Evolutionary conservation across 768 basidiomycete species (phyloP), one percentile per base, ranked within the genome.

Genomic region (Pulveroboletus sp.): DNA sequence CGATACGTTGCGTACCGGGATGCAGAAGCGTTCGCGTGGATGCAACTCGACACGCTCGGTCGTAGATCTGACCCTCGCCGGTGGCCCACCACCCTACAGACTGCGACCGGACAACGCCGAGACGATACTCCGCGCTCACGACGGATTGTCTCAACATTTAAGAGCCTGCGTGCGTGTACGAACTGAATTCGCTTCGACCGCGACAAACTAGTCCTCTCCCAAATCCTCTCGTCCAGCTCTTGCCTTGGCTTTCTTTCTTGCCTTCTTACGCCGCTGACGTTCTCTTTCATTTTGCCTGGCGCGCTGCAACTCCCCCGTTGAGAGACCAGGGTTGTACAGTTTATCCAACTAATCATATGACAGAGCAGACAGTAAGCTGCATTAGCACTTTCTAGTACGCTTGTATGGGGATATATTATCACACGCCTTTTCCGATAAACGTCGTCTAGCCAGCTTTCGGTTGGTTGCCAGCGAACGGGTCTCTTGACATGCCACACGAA

Each of bases 401-500:
- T 47, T 33, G 41, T 41, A 18, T 35, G 53, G 49, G 50, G 45
- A 62, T 65, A 51, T 57, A 58, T 59, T 49, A 58, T 55, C 54
- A 78, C 79, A 74, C 68, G 75, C 89, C 82, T 89, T 92, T 69
- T 91, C 84, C 36, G 85, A 60, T 46, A 97, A 62, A 55, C 81
- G 71, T 55, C 78, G 80, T 52, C 93, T 76, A 14, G 93, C 93
- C 26, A 86, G 64, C 62, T 80, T 81, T 57, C 93, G 74, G 62
- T 97, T 97, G 56, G 83, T 76, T 28, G 80, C 72, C 40, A 93
- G 70, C 3, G 91, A 93, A 39, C 93, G 85, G 6, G 93, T 93
- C 61, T 90, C 83, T 67, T 97, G 93, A 62, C 90, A 93, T 4
- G 81, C 73, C 12, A 95, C 87, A 35, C 93, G 83, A 44, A 94